A percentile compares a stretch with the other conserved stretches of the same genome.
phyloP scores from a whole-genome alignment of 805 yeast genomes.

The Myxozyma mucilagina region DNA sequence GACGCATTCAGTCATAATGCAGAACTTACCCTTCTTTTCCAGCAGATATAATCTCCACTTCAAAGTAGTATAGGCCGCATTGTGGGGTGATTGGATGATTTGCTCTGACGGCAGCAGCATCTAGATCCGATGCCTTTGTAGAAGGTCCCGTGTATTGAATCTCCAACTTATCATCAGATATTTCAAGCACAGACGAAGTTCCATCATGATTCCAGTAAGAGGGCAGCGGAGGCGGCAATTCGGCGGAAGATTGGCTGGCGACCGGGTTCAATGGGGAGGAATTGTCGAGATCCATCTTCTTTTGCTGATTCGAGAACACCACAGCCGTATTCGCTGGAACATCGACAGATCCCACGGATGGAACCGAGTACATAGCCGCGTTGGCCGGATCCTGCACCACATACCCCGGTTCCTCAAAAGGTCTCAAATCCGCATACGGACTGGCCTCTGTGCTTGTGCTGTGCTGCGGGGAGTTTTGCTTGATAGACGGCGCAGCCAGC shows the following conservation, averaged over 20 bases:
- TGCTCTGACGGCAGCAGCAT: slow-evolving; percentile 30
- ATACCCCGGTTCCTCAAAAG: slow-evolving; percentile 1
- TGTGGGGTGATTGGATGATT: slow-evolving; percentile 42
- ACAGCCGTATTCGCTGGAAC: not conserved
- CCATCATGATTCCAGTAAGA: slow-evolving; percentile 24
- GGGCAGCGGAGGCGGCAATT: slow-evolving; percentile 22
- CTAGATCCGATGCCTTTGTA: slow-evolving; percentile 24
- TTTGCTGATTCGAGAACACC: not conserved
- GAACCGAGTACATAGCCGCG: not conserved
- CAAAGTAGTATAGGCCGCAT: slow-evolving; percentile 54
- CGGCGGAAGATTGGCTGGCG: not conserved
- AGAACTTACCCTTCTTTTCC: slow-evolving; percentile 39
- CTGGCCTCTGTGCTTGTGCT: not conserved
- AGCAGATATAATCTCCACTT: slow-evolving; percentile 46
- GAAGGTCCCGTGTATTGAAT: slow-evolving; percentile 19
- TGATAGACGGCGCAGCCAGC: not conserved
- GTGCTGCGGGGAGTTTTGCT: not conserved
- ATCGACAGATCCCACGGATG: slow-evolving; percentile 11
- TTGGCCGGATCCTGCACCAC: slow-evolving; percentile 4
- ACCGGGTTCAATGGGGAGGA: not conserved
- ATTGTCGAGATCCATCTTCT: slow-evolving; percentile 2
- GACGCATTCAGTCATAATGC: not conserved
- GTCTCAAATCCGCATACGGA: not conserved
- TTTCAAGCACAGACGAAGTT: slow-evolving; percentile 15
- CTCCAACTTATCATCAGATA: slow-evolving; percentile 20